Percentiles rank a stretch among this genome's conserved stretches.
Evolutionary conservation across 2,329 filamentous ascomycete genomes (phyloP).

Genomic region (Sporothrix pallida): DNA sequence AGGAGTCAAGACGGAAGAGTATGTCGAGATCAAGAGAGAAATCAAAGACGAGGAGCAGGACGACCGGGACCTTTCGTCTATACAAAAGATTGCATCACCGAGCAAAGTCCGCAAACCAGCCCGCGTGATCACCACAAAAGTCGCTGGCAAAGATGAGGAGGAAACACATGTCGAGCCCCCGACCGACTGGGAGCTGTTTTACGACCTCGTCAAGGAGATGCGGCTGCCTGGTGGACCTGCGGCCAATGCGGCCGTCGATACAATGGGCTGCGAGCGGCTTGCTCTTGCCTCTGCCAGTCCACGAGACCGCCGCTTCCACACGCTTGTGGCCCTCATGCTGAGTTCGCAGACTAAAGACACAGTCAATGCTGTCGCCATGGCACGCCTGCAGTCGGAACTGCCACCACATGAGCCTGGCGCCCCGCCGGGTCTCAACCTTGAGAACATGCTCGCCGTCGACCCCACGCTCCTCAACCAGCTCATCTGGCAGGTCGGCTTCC

Average conservation of each 20-base stretch:
- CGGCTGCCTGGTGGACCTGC: conserved; percentile 60
- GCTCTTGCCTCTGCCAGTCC: conserved; percentile 59
- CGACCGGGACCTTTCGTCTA: neutral
- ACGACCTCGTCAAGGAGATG: conserved; percentile 79
- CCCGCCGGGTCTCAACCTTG: conserved; percentile 67
- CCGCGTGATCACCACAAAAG: conserved; percentile 31
- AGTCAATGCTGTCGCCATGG: conserved; percentile 83
- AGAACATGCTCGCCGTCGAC: conserved; percentile 76
- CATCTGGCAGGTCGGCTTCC: conserved; percentile 86
- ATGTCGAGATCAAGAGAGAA: conserved; percentile 39
- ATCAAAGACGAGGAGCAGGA: conserved; percentile 34
- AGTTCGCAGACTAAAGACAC: conserved; percentile 94
- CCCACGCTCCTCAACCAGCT: conserved; percentile 70
- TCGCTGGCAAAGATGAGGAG: neutral
- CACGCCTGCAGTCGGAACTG: conserved; percentile 75
- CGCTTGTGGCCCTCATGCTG: conserved; percentile 85
- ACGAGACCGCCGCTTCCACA: conserved; percentile 77
- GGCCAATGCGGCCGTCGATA: conserved; percentile 86
- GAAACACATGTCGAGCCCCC: conserved; percentile 60
- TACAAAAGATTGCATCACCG: conserved; percentile 49
- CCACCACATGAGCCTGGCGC: conserved; percentile 55
- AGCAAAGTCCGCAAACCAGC: conserved; percentile 41
- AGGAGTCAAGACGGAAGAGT: conserved; percentile 39
- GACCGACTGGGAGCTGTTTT: conserved; percentile 82
- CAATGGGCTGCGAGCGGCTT: conserved; percentile 90